Percentiles rank a stretch among this genome's conserved stretches.
Conservation (phyloP, 2,329 filamentous ascomycete species). For the Botryosphaeria dothidea region DNA sequence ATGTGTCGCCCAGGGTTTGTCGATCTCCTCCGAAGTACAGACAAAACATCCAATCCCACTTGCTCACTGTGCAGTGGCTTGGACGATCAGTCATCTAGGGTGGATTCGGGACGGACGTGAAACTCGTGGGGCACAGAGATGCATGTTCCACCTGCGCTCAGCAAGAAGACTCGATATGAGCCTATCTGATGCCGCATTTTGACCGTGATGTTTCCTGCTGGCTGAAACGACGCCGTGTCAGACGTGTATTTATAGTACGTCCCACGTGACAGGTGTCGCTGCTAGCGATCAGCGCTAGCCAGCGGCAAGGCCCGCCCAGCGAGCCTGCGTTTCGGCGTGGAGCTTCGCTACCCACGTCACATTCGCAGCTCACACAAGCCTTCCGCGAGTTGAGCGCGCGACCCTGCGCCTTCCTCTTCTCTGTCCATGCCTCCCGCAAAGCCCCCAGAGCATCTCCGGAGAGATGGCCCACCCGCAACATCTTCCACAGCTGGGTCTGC, state of each 20-base stretch:
- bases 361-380: slow-evolving; percentile 7
- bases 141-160: background rate
- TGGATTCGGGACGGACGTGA: background rate
- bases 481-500: background rate
- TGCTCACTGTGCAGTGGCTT: background rate
- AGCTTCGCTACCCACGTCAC: slow-evolving; percentile 14
- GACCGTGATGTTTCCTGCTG: background rate
- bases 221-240: background rate
- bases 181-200: background rate
- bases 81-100: background rate
- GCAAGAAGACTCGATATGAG: too few relatives aligned
- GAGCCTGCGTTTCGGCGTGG: slow-evolving; percentile 6
- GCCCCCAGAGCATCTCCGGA: slow-evolving; percentile 1
- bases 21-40: background rate
- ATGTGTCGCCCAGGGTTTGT: background rate
- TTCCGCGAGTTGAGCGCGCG: slow-evolving; percentile 1
- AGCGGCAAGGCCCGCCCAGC: slow-evolving; percentile 9
- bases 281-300: background rate
- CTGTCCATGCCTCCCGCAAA: slow-evolving; percentile 15
- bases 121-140: background rate
- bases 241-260: background rate
- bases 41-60: background rate
- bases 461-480: slow-evolving; percentile 12
- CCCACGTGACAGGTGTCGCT: background rate
- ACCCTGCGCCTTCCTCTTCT: background rate